Base-by-base conservation (phyloP, 805 yeast species). In the Suhomyces sp. region DNA sequence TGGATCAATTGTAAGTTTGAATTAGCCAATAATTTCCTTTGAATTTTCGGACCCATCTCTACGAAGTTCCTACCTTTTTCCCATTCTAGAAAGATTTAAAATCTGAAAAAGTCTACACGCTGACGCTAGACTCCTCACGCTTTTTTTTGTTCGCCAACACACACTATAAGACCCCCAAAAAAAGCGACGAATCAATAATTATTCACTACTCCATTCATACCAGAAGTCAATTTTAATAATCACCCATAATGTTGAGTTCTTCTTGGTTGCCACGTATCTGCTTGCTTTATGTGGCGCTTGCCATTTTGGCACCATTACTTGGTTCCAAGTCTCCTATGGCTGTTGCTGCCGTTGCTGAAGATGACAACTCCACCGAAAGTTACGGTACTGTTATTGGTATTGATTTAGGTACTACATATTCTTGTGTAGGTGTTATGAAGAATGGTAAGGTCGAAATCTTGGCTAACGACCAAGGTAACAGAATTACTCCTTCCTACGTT, bases 381-480 rank as follows among this genome's bases (percentile, higher is more conserved):
- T 77, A 77, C 43, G 83, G 83, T 40, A 76, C 74, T 20, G 73
- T 68, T n/a, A 85, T 88, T 68, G 98, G 98, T 83, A 91, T 91
- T 82, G 98, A 90, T 79, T 79, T 82, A 67, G 90, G 90, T 71
- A 86, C 95, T 58, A 88, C 95, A 41, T 88, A 88, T 74, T 88
- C 96, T 34, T 88, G 96, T 80, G 96, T 88, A 46, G 96, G 95
- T 54, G 95, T 88, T 60, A 88, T 88, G 75, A 75, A 88, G 55
- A 85, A 85, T 60, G 95, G 91, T 52, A 77, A 85, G 62, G 97
- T 90, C 35, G 97, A 90, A 70, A 90, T 88, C 66, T 85, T 88
- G 61, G 96, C 97, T 57, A 88, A 88, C 65, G 97, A 90, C 68
- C 97, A 88, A 76, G 97, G 97, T 81, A 88, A 88, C 79, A 87